Evolutionary conservation across 306 rosid species (phyloP).

Genomic region (Lagenaria siceraria): DNA sequence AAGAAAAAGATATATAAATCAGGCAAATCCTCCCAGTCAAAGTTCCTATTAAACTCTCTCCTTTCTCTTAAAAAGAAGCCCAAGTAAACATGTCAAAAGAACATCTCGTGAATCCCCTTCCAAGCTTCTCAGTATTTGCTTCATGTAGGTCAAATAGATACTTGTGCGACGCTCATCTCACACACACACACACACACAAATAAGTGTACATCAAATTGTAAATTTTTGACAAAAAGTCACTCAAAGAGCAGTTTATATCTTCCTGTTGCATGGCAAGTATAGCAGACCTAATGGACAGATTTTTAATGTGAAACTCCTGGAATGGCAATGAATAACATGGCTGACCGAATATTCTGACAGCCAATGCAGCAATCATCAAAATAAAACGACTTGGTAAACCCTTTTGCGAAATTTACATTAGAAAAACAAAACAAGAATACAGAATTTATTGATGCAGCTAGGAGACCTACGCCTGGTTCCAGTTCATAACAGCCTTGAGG

Average conservation of each 20-base stretch:
- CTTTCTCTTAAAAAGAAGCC: not conserved
- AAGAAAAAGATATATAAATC: not conserved
- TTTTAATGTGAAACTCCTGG: not conserved
- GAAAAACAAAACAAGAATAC: not conserved
- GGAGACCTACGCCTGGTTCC: not conserved
- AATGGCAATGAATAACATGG: not conserved
- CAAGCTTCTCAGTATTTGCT: not conserved
- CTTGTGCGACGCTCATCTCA: not conserved
- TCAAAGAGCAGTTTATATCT: not conserved
- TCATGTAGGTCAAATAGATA: not conserved
- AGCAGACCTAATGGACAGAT: not conserved
- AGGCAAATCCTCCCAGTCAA: not conserved
- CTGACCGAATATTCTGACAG: not conserved
- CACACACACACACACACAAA: not conserved
- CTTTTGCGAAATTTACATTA: not conserved
- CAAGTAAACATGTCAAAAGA: not conserved
- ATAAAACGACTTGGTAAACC: not conserved
- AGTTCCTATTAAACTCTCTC: not conserved
- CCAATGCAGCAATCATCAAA: not conserved
- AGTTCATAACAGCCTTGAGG: not conserved
- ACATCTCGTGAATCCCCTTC: not conserved
- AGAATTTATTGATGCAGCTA: not conserved
- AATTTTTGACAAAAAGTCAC: not conserved
- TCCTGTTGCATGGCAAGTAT: not conserved
- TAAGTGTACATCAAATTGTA: not conserved